Conservation (phyloP, 768 basidiomycete species). For the Fomitopsis serialis region DNA sequence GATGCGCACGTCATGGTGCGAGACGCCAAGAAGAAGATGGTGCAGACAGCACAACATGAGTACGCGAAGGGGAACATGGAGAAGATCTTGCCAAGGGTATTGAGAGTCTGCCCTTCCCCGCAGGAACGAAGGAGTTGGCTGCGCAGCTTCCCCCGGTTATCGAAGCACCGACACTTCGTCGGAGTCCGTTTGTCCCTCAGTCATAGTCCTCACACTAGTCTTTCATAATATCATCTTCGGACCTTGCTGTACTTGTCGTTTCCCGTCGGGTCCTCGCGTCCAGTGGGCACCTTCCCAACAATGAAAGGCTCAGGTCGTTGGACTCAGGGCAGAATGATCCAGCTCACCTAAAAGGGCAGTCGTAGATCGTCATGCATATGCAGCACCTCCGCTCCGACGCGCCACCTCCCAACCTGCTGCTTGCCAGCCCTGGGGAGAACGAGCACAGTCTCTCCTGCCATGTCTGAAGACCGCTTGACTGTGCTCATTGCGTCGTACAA, state of each 20-base stretch:
- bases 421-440: not conserved
- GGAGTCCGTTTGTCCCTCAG: conserved; percentile 64
- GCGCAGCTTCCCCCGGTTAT: conserved; percentile 59
- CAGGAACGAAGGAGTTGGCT: conserved; percentile 76
- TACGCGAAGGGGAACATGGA: conserved; percentile 69
- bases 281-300: too few relatives aligned
- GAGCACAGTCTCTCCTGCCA: not conserved
- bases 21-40: conserved; percentile 87
- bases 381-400: too few relatives aligned
- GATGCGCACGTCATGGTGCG: conserved; percentile 80
- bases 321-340: too few relatives aligned
- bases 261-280: too few relatives aligned
- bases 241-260: too few relatives aligned
- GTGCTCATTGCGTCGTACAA: conserved; percentile 90
- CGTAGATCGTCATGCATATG: too few relatives aligned
- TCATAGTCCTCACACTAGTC: too few relatives aligned
- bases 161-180: conserved; percentile 68
- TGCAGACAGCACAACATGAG: conserved; percentile 53
- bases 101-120: conserved; percentile 85
- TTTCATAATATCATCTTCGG: too few relatives aligned
- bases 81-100: conserved; percentile 81
- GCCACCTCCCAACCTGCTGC: too few relatives aligned
- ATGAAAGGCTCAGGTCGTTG: too few relatives aligned
- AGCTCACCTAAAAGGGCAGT: too few relatives aligned
- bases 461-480: conserved; percentile 33